Evolutionary conservation across 2,329 filamentous ascomycete genomes (phyloP).

Genomic region (Fusarium cyanostomum): DNA sequence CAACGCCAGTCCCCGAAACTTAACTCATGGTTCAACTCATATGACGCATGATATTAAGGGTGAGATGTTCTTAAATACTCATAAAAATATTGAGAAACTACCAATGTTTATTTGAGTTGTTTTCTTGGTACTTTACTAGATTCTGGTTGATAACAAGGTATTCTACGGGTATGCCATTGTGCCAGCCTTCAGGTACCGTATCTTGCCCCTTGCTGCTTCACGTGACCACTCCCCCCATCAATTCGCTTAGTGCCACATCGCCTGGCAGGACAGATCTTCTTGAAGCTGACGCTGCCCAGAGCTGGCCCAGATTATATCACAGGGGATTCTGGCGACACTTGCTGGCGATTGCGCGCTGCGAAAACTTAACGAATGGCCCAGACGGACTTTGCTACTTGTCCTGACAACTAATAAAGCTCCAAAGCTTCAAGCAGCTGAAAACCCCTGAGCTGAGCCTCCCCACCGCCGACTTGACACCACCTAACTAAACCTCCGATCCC

Average conservation of each 20-base stretch:
- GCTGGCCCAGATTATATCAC: constrained; percentile 43
- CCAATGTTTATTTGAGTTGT: not conserved
- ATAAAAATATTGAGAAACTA: no score
- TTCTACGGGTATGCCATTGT: not conserved
- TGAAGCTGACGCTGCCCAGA: constrained; percentile 46
- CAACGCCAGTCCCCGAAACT: constrained; percentile 5
- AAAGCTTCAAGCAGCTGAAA: constrained; percentile 29
- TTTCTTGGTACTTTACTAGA: no score
- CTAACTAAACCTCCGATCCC: constrained; percentile 40
- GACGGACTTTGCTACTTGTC: constrained; percentile 38
- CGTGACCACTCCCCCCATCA: constrained; percentile 42
- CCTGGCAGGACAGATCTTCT: constrained; percentile 51
- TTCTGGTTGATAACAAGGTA: not conserved
- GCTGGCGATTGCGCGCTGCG: constrained; percentile 44
- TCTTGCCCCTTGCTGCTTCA: constrained; percentile 39
- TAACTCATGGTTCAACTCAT: not conserved
- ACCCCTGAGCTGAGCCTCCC: constrained; percentile 48
- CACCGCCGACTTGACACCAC: constrained; percentile 46
- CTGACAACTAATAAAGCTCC: constrained; percentile 38
- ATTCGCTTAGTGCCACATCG: constrained; percentile 51
- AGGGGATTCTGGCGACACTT: constrained; percentile 43
- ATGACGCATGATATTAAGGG: no score
- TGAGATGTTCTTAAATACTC: not conserved
- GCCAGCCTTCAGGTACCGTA: not conserved
- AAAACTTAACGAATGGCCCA: constrained; percentile 45